Conservation (phyloP, 495 filamentous ascomycete species). For the Hypoxylon fuscum region DNA sequence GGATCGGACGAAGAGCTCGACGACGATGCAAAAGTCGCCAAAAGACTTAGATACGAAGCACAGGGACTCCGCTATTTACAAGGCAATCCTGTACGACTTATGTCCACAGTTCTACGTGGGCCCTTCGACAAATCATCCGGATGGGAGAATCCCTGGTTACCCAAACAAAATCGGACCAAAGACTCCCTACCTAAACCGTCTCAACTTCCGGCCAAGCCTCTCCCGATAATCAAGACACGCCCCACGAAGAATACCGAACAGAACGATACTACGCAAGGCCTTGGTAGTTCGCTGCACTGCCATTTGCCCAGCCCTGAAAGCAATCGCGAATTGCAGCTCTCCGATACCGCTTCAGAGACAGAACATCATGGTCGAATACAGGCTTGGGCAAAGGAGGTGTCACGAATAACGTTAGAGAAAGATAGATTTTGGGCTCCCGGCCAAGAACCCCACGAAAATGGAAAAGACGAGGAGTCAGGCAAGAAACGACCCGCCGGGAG, state of each 20-base stretch:
- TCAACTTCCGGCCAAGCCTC: slow-evolving; percentile 7
- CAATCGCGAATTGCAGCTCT: slow-evolving; percentile 28
- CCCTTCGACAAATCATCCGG: slow-evolving; percentile 64
- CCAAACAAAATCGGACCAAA: slow-evolving; percentile 28
- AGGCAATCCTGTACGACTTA: slow-evolving; percentile 65
- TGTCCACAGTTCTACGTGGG: slow-evolving; percentile 69
- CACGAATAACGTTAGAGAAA: slow-evolving; percentile 16
- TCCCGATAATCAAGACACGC: slow-evolving; percentile 11
- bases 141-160: slow-evolving; percentile 73
- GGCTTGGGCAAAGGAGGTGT: slow-evolving; percentile 36
- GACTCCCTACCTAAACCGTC: slow-evolving; percentile 19
- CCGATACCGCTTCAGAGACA: background rate
- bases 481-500: slow-evolving; percentile 34
- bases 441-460: too few species aligned
- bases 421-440: slow-evolving; percentile 44
- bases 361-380: slow-evolving; percentile 33
- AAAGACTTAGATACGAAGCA: slow-evolving; percentile 65
- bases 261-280: slow-evolving; percentile 18
- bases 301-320: slow-evolving; percentile 44
- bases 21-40: slow-evolving; percentile 49
- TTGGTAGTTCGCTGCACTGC: slow-evolving; percentile 32
- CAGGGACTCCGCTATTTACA: slow-evolving; percentile 66
- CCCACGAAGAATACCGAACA: background rate
- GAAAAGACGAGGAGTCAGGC: background rate
- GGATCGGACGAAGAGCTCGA: slow-evolving; percentile 70